phyloP scores from a whole-genome alignment of 2,329 filamentous ascomycete species.

The Pseudogymnoascus sp. region DNA sequence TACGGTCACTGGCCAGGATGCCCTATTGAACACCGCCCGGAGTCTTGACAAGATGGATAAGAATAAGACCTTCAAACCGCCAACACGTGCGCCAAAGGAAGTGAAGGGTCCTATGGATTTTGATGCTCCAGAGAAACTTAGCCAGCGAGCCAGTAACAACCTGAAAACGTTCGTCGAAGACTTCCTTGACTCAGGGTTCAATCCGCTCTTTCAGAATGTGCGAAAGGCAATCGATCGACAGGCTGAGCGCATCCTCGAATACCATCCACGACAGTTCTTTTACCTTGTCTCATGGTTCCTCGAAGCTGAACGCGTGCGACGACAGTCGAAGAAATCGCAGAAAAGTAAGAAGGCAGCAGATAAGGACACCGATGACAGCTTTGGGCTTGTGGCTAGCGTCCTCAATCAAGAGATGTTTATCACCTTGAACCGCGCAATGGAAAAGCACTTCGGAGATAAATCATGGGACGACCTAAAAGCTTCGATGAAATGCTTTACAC shows the following conservation, averaged over 20 bases:
- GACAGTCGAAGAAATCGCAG: conserved; percentile 51
- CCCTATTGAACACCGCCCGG: conserved; percentile 64
- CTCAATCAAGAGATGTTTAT: conserved; percentile 95
- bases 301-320: conserved; percentile 71
- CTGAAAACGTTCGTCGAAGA: conserved; percentile 81
- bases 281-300: conserved; percentile 92
- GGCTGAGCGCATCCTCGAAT: conserved; percentile 69
- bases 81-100: conserved; percentile 56
- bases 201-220: conserved; percentile 78
- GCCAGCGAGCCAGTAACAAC: conserved; percentile 65
- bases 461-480: conserved; percentile 82
- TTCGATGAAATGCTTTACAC: conserved; percentile 89
- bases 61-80: conserved; percentile 83
- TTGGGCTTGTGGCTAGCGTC: conserved; percentile 80
- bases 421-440: conserved; percentile 75
- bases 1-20: conserved; percentile 82
- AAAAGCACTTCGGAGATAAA: conserved; percentile 72
- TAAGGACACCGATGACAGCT: conserved; percentile 61
- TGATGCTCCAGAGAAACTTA: conserved; percentile 64
- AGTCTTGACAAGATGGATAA: conserved; percentile 85
- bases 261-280: conserved; percentile 81
- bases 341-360: conserved; percentile 39
- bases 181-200: conserved; percentile 92
- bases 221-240: conserved; percentile 88
- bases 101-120: conserved; percentile 67